Base-by-base conservation (phyloP, 352 stramenopile genomes). In the Pelagophyceae sp. region DNA sequence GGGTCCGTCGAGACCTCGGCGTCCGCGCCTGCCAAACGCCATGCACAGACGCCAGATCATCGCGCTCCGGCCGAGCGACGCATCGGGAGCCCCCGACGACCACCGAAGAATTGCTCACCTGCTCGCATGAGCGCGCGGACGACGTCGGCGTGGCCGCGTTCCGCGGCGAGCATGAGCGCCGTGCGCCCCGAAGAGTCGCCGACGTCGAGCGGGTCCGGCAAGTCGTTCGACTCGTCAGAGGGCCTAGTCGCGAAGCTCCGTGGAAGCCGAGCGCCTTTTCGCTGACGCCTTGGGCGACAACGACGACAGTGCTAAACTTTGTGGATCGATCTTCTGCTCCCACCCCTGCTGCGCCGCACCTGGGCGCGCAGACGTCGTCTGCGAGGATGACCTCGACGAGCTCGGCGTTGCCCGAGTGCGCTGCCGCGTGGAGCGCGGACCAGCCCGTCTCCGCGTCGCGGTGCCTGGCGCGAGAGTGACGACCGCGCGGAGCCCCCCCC, bases 1-100 rank as follows among this genome's bases (percentile, higher is more conserved):
- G n/a, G n/a, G n/a, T n/a, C n/a, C n/a, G 6, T 29, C 15, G 19
- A 37, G 29, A 74, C 5, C 0, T 58, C 67, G 2, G 67, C 67
- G 67, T 74, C 67, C 20, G 67, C 67, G 67, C 67, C 67, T 37
- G n/a, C n/a, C n/a, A n/a, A n/a, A n/a, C n/a, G n/a, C n/a, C n/a
- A n/a, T n/a, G n/a, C n/a, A n/a, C n/a, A n/a, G n/a, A n/a, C n/a
- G n/a, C n/a, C n/a, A n/a, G n/a, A n/a, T n/a, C n/a, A n/a, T n/a
- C n/a, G n/a, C n/a, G n/a, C n/a, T n/a, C n/a, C n/a, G n/a, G n/a
- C n/a, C n/a, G n/a, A n/a, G n/a, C n/a, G n/a, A n/a, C n/a, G n/a
- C n/a, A n/a, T n/a, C n/a, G n/a, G n/a, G n/a, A n/a, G n/a, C n/a
- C n/a, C n/a, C n/a, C n/a, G n/a, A n/a, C n/a, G n/a, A n/a, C n/a